Base-by-base conservation (phyloP, 2,329 filamentous ascomycete species). In the Colletotrichum lindemuthianum region DNA sequence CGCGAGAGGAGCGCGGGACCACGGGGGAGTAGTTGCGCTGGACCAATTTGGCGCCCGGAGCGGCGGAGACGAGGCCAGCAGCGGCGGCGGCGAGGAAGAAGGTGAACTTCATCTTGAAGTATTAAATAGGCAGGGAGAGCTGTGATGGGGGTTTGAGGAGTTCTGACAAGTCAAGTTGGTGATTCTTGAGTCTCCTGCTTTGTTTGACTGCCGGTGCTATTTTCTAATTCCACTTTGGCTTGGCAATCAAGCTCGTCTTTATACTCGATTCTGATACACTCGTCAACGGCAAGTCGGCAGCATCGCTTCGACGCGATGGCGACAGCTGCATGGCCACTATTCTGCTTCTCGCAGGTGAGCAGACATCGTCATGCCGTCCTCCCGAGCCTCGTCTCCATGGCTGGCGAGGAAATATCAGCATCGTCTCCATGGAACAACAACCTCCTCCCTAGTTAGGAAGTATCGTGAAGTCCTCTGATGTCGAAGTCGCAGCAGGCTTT, bases 31-130 rank as follows among this genome's bases (percentile, higher is more conserved):
- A 47, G 58, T 61, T 15, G 51, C 61, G 58, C 36, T 56, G 61
- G 13, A 50, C 16, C 10, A 65, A 57, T 50, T 56, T 55, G 48
- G 61, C 41, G 47, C 61, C 61, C 3, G 61, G 58, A 11, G 61
- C 61, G 40, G 69, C 69, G 39, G 68, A 63, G 13, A 60, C 64
- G 11, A 68, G 50, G 64, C 64, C 65, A 12, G 61, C 65, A 15
- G 64, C 45, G 56, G 61, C 47, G 44, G 65, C 60, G 15, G 63
- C 64, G 44, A 69, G 52, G 50, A 68, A 53, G 48, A 52, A 24
- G 32, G 52, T n/a, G 60, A 57, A 65, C 67, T 70, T 65, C 61
- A 61, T 65, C 2, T 56, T 57, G 41, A 41, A 24, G 13, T 6
- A 6, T 10, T 2, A 6, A 10, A 13, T 13, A n/a, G 37, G 37